Base-by-base conservation (phyloP, 805 yeast genomes). In the Groenewaldozyma salmanticensis region DNA sequence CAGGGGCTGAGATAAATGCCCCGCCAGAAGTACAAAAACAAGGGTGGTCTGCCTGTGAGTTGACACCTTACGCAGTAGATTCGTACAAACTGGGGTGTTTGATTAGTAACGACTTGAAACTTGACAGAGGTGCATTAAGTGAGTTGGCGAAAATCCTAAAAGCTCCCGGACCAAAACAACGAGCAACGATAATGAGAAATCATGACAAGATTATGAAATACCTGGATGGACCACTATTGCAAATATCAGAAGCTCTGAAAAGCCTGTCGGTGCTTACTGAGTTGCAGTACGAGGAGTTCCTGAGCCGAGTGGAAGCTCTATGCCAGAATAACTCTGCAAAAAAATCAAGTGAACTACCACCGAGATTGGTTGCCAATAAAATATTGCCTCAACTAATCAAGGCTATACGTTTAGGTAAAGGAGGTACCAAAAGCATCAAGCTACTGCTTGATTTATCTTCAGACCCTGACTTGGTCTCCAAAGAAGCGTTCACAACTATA, bases 341-440 rank as follows among this genome's bases (percentile, higher is more conserved):
- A 13, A 29, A 27, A 11, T n/a, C n/a, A n/a, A n/a, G n/a, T n/a
- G 29, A 24, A 13, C 9, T 38, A 4, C 71, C 85, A 56, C 43
- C 70, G 38, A 67, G 83, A 50, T 63, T 77, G 57, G 54, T 84
- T 29, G 78, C 76, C 32, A 63, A 72, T 44, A 71, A 72, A 46
- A 60, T 86, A 6, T 59, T 88, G n/a, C 95, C 96, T 0, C 86
- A 81, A 50, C 61, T 88, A 11, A 62, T 70, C 5, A 55, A 57
- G 2, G 72, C 75, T 44, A 20, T 49, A 45, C 38, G 45, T 9
- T 33, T 50, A 21, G 53, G 52, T 22, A 43, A 48, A 18, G 64
- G 59, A 2, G 63, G 62, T 2, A 36, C 52, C n/a, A 55, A 51
- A 38, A 46, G 52, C 20, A 35, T 61, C 15, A 51, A 51, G 16